Conservation (phyloP, 176 grass and related monocot species). For the bread wheat (Triticum aestivum) region IWGSC_CS_RefSeq_v2.1 NC_057801.1:38124288-38124787, state of each 20-base stretch:
- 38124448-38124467: background rate
- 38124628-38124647: constrained; percentile 59
- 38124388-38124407: background rate
- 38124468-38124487: background rate
- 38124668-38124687: constrained; percentile 50
- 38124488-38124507: background rate
- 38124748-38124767: constrained; percentile 1
- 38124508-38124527: background rate
- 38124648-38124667: constrained; percentile 45
- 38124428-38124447: background rate
- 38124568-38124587: constrained; percentile 30
- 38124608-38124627: constrained; percentile 36
- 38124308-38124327: too few relatives aligned
- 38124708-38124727: constrained; percentile 25
- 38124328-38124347: too few relatives aligned
- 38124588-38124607: constrained; percentile 44
- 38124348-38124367: background rate
- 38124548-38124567: background rate
- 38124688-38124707: constrained; percentile 48
- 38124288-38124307: too few relatives aligned
- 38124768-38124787: constrained; percentile 47
- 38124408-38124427: background rate
- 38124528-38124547: background rate
- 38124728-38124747: background rate
- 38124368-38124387: too few relatives aligned